Base-by-base conservation (phyloP, 257 asterid genomes). In the Lavandula angustifolia region DNA sequence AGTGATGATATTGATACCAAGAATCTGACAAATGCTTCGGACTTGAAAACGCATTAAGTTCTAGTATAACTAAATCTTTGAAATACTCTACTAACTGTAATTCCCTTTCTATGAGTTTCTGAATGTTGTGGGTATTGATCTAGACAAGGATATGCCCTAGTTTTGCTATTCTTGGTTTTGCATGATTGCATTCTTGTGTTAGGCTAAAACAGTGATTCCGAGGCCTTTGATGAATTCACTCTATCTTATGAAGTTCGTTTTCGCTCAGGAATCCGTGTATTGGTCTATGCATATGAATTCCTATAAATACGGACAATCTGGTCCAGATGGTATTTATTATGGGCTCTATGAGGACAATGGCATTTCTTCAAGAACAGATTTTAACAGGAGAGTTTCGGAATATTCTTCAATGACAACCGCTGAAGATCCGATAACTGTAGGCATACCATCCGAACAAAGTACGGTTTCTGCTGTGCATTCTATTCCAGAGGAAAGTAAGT, bases 221-320 rank as follows among this genome's bases (percentile, higher is more conserved):
- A 52, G 4, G 42, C 2, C 29, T 22, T 54, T 9, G 14, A 8
- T 11, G 9, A 22, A 61, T n/a, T 11, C 41, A 13, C 34, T 13
- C 12, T 40, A 9, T 52, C 61, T 67, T 49, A 67, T 66, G 72
- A 67, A 38, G 58, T 38, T 63, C 27, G 18, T 73, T 64, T 58
- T 49, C 31, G 5, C 67, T 37, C 84, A 89, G 96, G 94, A 81
- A 83, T 70, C 84, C 72, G 76, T 87, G 37, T 87, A 85, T 72
- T 89, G 94, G 95, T 78, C 84, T 31, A 81, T 83, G 89, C 83
- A 87, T 62, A 81, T 83, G 95, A 78, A 81, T 79, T 78, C 88
- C 3, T 85, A 80, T 82, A 81, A 78, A 71, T 85, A 75, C 54
- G 96, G 87, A 51, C 66, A 67, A 43, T 70, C 94, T 72, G 80